Base-by-base conservation (phyloP, 2,329 filamentous ascomycete species). In the Balansia obtecta region DNA sequence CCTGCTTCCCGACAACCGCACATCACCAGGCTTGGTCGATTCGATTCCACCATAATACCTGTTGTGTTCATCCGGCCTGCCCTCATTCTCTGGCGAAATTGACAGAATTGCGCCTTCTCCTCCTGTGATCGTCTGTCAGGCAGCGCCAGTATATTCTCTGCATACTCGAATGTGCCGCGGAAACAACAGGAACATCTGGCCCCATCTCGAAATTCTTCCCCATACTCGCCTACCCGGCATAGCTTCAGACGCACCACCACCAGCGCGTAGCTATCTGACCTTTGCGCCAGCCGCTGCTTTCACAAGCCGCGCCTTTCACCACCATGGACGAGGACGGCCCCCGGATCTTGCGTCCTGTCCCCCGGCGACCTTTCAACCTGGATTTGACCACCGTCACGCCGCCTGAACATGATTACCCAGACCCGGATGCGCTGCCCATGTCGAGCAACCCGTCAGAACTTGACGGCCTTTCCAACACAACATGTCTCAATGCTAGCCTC, bases 281-380 rank as follows among this genome's bases (percentile, higher is more conserved):
- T 15, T 44, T 18, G 42, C 11, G 42, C 18, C 42, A 32, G n/a
- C n/a, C 13, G 22, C 9, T 13, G 20, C 18, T 44, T 32, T 27
- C 22, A 27, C 15, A 3, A 27, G 42, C 42, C 37, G n/a, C 46
- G 27, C 27, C 41, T 11, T 11, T 11, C 20, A 34, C 30, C n/a
- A 34, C 30, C 16, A 70, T 71, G 69, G 59, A 65, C 42, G 64
- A 71, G 50, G 67, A 71, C 53, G 67, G 71, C 41, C 77, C 79
- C 51, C 73, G 73, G 38, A 68, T 88, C 55, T 63, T 85, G 55
- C 82, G 83, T 46, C 88, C 88, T 6, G 76, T 83, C 53, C 85
- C 86, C 20, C 80, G 84, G 52, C 80, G 86, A 43, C 76, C 83
- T 15, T 90, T 90, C 68, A 76, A 83, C 32, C 65, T 83, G 53